Evolutionary conservation across 345 rosid genomes (phyloP).

Genomic region (Chamaenerion angustifolium): DNA sequence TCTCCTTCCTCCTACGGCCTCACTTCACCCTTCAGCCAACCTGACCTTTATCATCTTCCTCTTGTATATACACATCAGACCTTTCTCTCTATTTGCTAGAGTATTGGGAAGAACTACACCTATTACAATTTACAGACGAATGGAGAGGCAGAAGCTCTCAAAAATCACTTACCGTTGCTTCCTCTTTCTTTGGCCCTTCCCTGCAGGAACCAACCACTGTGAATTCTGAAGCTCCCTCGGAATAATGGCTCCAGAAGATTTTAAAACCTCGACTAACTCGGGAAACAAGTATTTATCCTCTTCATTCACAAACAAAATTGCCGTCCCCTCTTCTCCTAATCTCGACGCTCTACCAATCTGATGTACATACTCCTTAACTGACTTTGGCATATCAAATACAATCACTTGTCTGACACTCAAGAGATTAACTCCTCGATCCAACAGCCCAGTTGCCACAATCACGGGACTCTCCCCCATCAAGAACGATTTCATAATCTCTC

Average conservation of each 20-base stretch:
- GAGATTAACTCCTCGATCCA: slow-evolving; percentile 79
- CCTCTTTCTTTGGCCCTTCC: slow-evolving; percentile 45
- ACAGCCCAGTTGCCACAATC: slow-evolving; percentile 69
- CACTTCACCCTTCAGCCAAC: too few relatives aligned
- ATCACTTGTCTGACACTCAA: slow-evolving; percentile 74
- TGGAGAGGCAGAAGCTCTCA: too few relatives aligned
- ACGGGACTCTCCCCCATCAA: slow-evolving; percentile 62
- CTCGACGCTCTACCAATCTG: slow-evolving; percentile 81
- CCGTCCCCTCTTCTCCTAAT: slow-evolving; percentile 60
- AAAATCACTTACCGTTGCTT: slow-evolving; percentile 26
- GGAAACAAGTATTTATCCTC: slow-evolving; percentile 55
- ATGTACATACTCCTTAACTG: slow-evolving; percentile 66
- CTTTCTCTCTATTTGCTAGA: too few relatives aligned
- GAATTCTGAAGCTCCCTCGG: slow-evolving; percentile 61
- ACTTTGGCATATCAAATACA: slow-evolving; percentile 82
- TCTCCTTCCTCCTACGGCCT: too few relatives aligned
- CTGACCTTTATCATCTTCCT: too few relatives aligned
- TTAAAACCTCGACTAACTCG: slow-evolving; percentile 39
- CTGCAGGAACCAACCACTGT: slow-evolving; percentile 21
- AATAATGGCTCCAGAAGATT: slow-evolving; percentile 56
- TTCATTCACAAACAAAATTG: slow-evolving; percentile 54
- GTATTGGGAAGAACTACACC: too few relatives aligned
- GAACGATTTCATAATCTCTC: slow-evolving; percentile 56
- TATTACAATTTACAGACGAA: too few relatives aligned
- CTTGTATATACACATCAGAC: too few relatives aligned